Percentiles rank a stretch among this genome's conserved stretches.
These are phyloP conservation scores for Suillus luteus DNA, from an alignment of 768 basidiomycete genomes.

Conservation along the genomic window DNA sequence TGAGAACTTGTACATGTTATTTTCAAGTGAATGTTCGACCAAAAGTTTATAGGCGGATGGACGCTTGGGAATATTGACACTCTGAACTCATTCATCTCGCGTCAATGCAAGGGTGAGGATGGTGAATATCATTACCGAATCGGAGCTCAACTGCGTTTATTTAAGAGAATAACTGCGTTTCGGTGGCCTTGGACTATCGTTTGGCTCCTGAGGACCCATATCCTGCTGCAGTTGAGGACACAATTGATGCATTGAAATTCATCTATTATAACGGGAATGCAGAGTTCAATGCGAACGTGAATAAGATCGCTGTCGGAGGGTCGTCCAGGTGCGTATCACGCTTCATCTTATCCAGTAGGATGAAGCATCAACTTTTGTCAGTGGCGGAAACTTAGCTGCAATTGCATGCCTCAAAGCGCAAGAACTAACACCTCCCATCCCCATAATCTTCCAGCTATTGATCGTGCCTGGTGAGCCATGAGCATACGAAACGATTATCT, in stretches of 20 bases:
- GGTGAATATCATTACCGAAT: background rate
- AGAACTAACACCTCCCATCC: constrained; percentile 48
- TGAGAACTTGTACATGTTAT: constrained; percentile 24
- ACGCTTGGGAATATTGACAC: constrained; percentile 63
- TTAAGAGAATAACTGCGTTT: constrained; percentile 60
- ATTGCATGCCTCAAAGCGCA: constrained; percentile 65
- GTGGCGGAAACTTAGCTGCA: constrained; percentile 72
- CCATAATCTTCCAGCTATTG: constrained; percentile 64
- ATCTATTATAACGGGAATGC: constrained; percentile 48
- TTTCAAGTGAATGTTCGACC: background rate
- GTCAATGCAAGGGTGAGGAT: constrained; percentile 25
- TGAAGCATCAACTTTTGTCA: constrained; percentile 25
- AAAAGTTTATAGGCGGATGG: constrained; percentile 59
- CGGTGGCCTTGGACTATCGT: constrained; percentile 69
- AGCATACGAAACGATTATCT: background rate
- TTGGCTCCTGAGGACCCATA: constrained; percentile 72
- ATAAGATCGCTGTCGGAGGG: constrained; percentile 66
- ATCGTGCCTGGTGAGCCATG: constrained; percentile 51
- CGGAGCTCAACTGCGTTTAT: background rate
- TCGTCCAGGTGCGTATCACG: constrained; percentile 55
- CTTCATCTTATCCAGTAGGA: background rate
- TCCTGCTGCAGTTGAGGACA: constrained; percentile 71
- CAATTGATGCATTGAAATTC: constrained; percentile 66
- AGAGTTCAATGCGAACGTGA: constrained; percentile 50
- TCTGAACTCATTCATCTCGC: constrained; percentile 55